Conservation (phyloP, 2,329 filamentous ascomycete genomes). For the Sporothrix humicola region DNA sequence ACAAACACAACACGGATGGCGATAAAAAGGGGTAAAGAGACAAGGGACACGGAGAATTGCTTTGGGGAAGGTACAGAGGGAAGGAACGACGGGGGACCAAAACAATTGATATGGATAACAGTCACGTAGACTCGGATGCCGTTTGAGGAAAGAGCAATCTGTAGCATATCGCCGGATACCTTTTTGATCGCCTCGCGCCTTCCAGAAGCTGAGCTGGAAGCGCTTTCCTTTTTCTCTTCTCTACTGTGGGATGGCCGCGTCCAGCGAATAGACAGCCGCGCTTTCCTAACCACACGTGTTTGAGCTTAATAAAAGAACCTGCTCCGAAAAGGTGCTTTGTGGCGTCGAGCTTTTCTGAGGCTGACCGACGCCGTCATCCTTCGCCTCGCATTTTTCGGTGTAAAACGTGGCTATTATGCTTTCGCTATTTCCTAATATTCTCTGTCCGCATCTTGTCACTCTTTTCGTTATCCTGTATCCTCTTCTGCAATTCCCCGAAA, state of each 20-base stretch:
- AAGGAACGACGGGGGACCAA: not conserved
- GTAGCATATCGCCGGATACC: not conserved
- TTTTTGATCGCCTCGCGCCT: not conserved
- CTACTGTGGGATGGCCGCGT: not conserved
- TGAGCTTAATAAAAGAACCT: not conserved
- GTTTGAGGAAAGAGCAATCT: constrained; percentile 3
- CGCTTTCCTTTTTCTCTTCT: not conserved
- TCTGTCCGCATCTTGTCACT: no score
- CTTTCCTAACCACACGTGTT: not conserved
- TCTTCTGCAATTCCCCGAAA: constrained; percentile 1
- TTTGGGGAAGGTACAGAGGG: not conserved
- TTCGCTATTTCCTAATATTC: no score
- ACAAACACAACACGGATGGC: not conserved
- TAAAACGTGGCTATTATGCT: no score
- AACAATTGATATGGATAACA: not conserved
- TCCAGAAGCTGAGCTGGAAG: not conserved
- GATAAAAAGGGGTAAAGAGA: not conserved
- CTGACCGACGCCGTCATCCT: not conserved
- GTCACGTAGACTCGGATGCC: not conserved
- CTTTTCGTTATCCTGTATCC: not conserved
- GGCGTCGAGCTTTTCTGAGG: constrained; percentile 1
- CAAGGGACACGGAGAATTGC: not conserved
- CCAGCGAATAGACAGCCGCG: not conserved
- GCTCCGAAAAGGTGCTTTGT: not conserved
- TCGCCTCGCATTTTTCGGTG: no score